These are phyloP conservation scores for Gossypium ekmanianum DNA, from an alignment of 345 rosid species.

Conservation along the genomic window DNA sequence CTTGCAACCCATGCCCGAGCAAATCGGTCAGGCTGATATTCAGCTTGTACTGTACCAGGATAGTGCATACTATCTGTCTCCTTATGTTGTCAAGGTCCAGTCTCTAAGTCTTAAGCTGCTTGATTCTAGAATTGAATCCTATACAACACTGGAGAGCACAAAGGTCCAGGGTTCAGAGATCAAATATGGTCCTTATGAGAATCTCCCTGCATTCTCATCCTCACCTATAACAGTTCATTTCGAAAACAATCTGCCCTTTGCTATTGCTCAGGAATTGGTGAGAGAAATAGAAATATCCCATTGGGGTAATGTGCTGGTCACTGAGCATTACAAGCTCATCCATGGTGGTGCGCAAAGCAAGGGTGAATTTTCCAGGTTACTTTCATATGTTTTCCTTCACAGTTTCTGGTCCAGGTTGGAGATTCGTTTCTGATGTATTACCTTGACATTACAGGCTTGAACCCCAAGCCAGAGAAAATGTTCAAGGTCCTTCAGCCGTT, in stretches of 20 bases:
- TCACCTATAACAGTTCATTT: conserved; percentile 73
- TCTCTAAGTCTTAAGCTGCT: conserved; percentile 68
- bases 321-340: conserved; percentile 70
- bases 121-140: conserved; percentile 65
- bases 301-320: conserved; percentile 91
- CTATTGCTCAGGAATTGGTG: conserved; percentile 70
- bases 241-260: conserved; percentile 76
- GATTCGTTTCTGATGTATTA: conserved; percentile 11
- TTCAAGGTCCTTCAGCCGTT: conserved; percentile 70
- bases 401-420: neutral
- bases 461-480: conserved; percentile 65
- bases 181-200: conserved; percentile 86
- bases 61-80: conserved; percentile 68
- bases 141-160: conserved; percentile 60
- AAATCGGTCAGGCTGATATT: conserved; percentile 74
- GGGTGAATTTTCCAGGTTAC: conserved; percentile 93
- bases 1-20: conserved; percentile 78
- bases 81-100: conserved; percentile 69
- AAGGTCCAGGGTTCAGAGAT: conserved; percentile 68
- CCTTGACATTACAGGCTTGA: conserved; percentile 53
- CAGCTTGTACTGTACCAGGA: conserved; percentile 85
- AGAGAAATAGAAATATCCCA: conserved; percentile 93
- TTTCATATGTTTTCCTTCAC: neutral
- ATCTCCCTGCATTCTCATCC: conserved; percentile 60
- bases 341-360: conserved; percentile 78